Evolutionary conservation across 805 yeast genomes (phyloP), one percentile per base, ranked within the genome.

Genomic region (Alloascoidea hylecoeti): DNA sequence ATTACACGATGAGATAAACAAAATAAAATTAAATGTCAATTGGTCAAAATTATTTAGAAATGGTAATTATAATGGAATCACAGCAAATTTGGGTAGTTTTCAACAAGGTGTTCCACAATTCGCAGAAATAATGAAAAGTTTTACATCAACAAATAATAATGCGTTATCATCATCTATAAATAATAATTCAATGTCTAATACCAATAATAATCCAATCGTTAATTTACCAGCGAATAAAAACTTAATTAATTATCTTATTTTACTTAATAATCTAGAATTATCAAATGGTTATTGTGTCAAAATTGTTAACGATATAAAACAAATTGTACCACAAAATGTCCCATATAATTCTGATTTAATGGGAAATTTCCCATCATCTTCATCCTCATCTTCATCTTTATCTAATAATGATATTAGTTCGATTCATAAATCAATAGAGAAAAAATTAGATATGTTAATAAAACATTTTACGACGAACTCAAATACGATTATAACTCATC

Each of bases 191-290:
- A 17, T 15, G 9, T 18, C 32, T 15, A 5, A 6, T 13, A 6
- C 14, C 15, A 2, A 27, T 35, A 27, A 17, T 17, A 9, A 16
- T 28, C 4, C 38, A 38, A 14, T 12, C 6, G 18, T n/a, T 16
- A 16, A 18, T 14, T n/a, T n/a, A n/a, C n/a, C n/a, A 71, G 42
- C 46, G 4, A 41, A 41, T 6, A 48, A 46, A 17, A 39, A 43
- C 30, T 45, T 47, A 9, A 42, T 40, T 15, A 42, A 70, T 13
- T 86, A 74, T 50, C 58, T 85, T 33, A 60, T 82, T 1, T 71
- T 78, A 41, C 60, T 86, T 42, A 88, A 89, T 55, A 77, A 94
- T 1, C 61, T 86, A 3, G 73, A 78, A 6, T 58, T 77, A 34
- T 75, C 81, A 16, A 66, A 70, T 16, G 64, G 61, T 4, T 81